Evolutionary conservation across 306 rosid genomes (phyloP), one percentile per base, ranked within the genome.

Genomic region (Cicer yamashitae): DNA sequence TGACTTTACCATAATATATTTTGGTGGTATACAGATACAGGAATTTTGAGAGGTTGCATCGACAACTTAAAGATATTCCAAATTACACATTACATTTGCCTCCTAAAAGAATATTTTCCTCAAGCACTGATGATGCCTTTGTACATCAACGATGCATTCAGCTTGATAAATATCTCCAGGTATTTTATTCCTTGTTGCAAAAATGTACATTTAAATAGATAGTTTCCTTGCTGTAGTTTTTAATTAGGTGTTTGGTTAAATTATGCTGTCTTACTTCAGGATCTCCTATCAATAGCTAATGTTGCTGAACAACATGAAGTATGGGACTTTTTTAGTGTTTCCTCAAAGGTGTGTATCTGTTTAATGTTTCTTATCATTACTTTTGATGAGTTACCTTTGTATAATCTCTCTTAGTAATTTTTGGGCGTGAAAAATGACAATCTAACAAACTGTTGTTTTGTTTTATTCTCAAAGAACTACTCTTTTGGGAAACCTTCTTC

Each of bases 81-180:
- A 90, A 92, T 81, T 92, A 92, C 75, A 90, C 89, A 10, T 83
- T 96, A 46, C 91, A 90, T 73, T 81, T 96, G 79, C 99, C 99
- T 57, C 99, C 99, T 73, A 96, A 96, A 84, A 87, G 99, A 79
- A 96, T 96, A 88, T 96, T 96, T 86, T 92, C 99, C 37, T 96
- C 99, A 79, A 96, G 86, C 87, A 96, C 99, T 39, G 99, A 96
- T 85, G 99, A 96, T 68, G 79, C 99, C 80, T 96, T 96, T 87
- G 99, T 96, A 80, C 98, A 90, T 85, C 93, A 88, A 84, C 93
- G 98, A n/a, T 92, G 99, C 88, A 84, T 92, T 80, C 99, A 88
- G 78, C 97, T 96, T 46, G 98, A 92, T 80, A 96, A 81, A 88
- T 96, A 90, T 90, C 94, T 96, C 81, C 97, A 84, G 86, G 99